Conservation (phyloP, 768 basidiomycete genomes). For the Rhodosporidiobolus odoratus region DNA sequence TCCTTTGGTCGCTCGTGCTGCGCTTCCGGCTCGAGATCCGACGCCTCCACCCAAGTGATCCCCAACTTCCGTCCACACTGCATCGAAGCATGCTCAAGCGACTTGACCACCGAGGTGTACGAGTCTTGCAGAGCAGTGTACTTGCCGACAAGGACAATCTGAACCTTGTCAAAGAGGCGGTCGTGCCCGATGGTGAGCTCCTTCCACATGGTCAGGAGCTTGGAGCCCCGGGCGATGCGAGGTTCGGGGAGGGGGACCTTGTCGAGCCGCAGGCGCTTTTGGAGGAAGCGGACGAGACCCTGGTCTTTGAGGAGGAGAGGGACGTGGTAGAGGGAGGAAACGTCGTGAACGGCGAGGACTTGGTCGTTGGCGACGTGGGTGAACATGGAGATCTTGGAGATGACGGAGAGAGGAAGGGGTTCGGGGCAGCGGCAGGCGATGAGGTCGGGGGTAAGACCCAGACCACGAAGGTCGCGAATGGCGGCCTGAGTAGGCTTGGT, state of each 20-base stretch:
- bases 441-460: conserved; percentile 87
- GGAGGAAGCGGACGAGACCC: conserved; percentile 80
- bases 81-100: conserved; percentile 94
- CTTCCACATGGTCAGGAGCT: conserved; percentile 70
- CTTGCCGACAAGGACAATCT: conserved; percentile 89
- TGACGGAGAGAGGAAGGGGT: conserved; percentile 75
- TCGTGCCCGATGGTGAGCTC: conserved; percentile 80
- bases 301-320: conserved; percentile 86
- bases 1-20: conserved; percentile 73
- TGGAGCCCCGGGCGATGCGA: conserved; percentile 60
- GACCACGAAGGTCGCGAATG: conserved; percentile 82
- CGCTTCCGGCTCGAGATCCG: conserved; percentile 74
- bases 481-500: conserved; percentile 98
- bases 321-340: conserved; percentile 94
- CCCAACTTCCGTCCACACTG: conserved; percentile 76
- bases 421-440: conserved; percentile 88
- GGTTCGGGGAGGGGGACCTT: conserved; percentile 54
- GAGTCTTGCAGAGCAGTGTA: conserved; percentile 96
- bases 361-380: conserved; percentile 81
- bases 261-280: conserved; percentile 70
- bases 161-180: conserved; percentile 78
- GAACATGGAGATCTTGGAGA: conserved; percentile 98
- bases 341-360: conserved; percentile 92
- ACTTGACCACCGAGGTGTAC: conserved; percentile 96
- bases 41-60: conserved; percentile 92